Conservation (phyloP, 768 basidiomycete genomes). For the Ephemerocybe angulata region DNA sequence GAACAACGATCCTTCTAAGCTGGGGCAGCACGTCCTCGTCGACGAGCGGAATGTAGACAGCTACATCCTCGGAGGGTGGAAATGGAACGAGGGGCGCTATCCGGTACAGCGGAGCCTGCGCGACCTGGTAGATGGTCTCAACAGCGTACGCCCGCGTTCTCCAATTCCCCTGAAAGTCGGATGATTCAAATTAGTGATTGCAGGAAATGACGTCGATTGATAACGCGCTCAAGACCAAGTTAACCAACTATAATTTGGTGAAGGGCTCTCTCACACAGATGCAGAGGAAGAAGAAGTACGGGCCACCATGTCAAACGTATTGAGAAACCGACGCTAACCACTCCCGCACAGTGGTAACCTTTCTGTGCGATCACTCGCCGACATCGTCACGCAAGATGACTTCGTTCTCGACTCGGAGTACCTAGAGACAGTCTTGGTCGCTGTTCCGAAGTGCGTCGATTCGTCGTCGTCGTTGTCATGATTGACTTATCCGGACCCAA, state of each 20-base stretch:
- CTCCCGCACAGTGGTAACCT: slow-evolving; percentile 73
- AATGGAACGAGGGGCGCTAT: slow-evolving; percentile 93
- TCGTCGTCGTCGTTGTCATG: slow-evolving; percentile 8
- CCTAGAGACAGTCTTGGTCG: slow-evolving; percentile 87
- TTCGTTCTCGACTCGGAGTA: slow-evolving; percentile 90
- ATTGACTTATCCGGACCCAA: slow-evolving; percentile 39
- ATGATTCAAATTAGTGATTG: slow-evolving; percentile 6
- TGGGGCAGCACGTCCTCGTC: slow-evolving; percentile 71
- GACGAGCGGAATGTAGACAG: slow-evolving; percentile 77
- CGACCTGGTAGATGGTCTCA: slow-evolving; percentile 82
- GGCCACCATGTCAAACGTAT: neutral
- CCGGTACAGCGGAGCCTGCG: slow-evolving; percentile 74
- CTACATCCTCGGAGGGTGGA: slow-evolving; percentile 79
- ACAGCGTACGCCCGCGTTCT: slow-evolving; percentile 55
- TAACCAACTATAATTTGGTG: slow-evolving; percentile 87
- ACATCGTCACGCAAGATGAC: slow-evolving; percentile 78
- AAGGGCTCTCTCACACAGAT: slow-evolving; percentile 90
- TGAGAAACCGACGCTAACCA: neutral
- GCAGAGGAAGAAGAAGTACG: slow-evolving; percentile 89
- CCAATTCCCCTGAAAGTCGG: neutral
- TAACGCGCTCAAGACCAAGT: slow-evolving; percentile 87
- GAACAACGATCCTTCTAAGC: slow-evolving; percentile 79
- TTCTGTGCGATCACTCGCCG: slow-evolving; percentile 83
- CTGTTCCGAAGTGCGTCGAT: slow-evolving; percentile 80
- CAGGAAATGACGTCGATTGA: slow-evolving; percentile 96